phyloP scores from a whole-genome alignment of 2,329 filamentous ascomycete genomes.

The Trichophyton rubrum region DNA sequence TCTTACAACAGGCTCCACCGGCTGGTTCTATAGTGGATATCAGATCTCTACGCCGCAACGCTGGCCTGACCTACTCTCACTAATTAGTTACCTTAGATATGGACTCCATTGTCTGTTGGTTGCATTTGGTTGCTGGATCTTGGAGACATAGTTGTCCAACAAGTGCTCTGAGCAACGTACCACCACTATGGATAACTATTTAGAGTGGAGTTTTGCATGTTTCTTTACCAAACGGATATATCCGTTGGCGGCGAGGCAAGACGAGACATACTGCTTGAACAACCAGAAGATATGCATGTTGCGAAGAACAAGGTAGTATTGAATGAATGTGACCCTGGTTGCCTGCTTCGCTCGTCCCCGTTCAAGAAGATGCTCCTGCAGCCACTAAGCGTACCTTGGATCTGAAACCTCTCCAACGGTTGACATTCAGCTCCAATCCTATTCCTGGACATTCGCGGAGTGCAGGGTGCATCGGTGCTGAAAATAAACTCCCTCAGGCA shows the following conservation, averaged over 20 bases:
- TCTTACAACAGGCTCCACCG: background rate
- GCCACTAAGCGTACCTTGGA: background rate
- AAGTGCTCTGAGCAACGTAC: background rate
- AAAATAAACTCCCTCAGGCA: no score
- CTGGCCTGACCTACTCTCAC: background rate
- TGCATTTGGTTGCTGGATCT: no score
- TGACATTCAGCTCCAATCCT: background rate
- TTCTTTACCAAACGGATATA: background rate
- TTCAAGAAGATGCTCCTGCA: background rate
- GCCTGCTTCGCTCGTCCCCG: background rate
- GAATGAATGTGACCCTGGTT: background rate
- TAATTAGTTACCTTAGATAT: background rate
- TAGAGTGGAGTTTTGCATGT: background rate
- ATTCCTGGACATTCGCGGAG: background rate
- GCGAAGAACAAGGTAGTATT: background rate
- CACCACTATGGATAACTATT: background rate
- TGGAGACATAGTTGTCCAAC: background rate
- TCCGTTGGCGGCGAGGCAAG: background rate
- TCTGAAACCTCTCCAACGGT: constrained; percentile 6
- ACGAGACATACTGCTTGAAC: background rate
- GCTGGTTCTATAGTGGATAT: background rate
- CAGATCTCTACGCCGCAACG: background rate
- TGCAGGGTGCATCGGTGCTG: background rate
- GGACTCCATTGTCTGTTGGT: background rate
- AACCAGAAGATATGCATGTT: background rate